phyloP scores from a whole-genome alignment of 1,284 basidiomycete genomes.

The Tylopilus orsonianus region DNA sequence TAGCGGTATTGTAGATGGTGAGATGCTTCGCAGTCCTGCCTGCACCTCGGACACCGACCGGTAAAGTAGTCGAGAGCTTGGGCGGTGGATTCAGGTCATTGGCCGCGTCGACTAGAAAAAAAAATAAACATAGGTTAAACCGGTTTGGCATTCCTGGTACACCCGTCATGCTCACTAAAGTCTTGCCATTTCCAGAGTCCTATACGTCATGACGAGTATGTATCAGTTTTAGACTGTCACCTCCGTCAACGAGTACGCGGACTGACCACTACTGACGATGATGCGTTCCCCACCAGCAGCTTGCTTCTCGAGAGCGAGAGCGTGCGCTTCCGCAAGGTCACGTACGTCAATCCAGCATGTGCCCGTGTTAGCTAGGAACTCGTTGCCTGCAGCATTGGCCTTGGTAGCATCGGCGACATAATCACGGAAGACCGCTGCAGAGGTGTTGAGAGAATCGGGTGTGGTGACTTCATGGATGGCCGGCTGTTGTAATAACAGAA shows the following conservation, averaged over 20 bases:
- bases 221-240: neutral
- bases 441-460: slow-evolving; percentile 51
- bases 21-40: slow-evolving; percentile 38
- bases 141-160: too few relatives aligned
- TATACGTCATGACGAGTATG: neutral
- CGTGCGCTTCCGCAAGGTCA: slow-evolving; percentile 60
- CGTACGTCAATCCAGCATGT: slow-evolving; percentile 35
- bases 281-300: slow-evolving; percentile 65
- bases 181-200: slow-evolving; percentile 34
- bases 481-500: slow-evolving; percentile 30
- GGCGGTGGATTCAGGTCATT: slow-evolving; percentile 27
- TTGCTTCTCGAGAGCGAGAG: slow-evolving; percentile 49
- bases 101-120: slow-evolving; percentile 31
- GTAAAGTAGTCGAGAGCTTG: slow-evolving; percentile 22
- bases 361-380: slow-evolving; percentile 31
- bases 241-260: neutral
- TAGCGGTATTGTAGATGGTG: slow-evolving; percentile 35
- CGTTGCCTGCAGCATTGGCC: slow-evolving; percentile 22
- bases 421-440: slow-evolving; percentile 35
- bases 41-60: slow-evolving; percentile 35
- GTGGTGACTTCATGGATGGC: slow-evolving; percentile 49
- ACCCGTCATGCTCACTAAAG: slow-evolving; percentile 23
- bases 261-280: slow-evolving; percentile 42
- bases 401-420: slow-evolving; percentile 30
- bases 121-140: neutral